Percentiles rank a stretch among this genome's conserved stretches.
Conservation (phyloP, 345 rosid genomes). For the Gossypium herbaceum region DNA sequence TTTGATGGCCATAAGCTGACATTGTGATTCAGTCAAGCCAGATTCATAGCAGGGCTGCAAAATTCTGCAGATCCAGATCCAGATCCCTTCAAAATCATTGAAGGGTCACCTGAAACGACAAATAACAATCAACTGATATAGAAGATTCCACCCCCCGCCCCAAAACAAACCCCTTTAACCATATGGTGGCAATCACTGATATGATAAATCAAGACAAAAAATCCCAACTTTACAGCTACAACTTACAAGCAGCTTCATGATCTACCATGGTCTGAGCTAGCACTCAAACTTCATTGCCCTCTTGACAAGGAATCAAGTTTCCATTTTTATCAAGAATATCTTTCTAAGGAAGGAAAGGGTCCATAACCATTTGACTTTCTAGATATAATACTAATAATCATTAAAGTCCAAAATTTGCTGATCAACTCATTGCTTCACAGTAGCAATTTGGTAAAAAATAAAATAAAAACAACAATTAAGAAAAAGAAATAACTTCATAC, state of each 20-base stretch:
- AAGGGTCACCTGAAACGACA: conserved; percentile 24
- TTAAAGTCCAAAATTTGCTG: not conserved
- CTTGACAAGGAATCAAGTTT: not conserved
- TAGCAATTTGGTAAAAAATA: not conserved
- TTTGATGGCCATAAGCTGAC: conserved; percentile 75
- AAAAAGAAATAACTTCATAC: not conserved
- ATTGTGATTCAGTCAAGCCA: conserved; percentile 31
- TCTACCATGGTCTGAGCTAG: conserved; percentile 12
- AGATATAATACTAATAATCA: not conserved
- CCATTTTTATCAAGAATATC: not conserved
- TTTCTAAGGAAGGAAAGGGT: not conserved
- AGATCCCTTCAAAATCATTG: conserved; percentile 21
- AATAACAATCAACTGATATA: not conserved
- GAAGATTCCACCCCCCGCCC: not conserved
- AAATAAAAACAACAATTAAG: not conserved
- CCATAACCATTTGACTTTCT: not conserved
- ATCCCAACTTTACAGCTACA: not conserved
- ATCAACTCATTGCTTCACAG: not conserved
- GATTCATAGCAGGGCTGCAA: conserved; percentile 13
- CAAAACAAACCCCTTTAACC: not conserved
- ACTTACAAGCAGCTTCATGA: conserved; percentile 9
- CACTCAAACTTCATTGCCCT: conserved; percentile 16
- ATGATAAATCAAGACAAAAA: conserved; percentile 9
- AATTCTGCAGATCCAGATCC: conserved; percentile 18
- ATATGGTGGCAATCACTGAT: not conserved